phyloP scores from a whole-genome alignment of 345 rosid genomes.

The Camelina laxa region DNA sequence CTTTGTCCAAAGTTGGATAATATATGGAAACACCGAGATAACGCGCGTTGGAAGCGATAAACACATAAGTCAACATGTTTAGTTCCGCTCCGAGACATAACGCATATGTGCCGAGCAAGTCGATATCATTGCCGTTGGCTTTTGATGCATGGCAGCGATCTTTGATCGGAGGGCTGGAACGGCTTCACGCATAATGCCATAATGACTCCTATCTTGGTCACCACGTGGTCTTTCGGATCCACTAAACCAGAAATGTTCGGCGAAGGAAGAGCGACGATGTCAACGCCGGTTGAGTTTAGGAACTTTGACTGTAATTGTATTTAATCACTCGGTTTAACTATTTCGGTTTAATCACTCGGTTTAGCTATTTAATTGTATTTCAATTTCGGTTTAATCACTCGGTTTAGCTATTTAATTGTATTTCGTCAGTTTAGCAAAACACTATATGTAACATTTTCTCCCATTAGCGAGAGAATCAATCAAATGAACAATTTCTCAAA shows the following conservation, averaged over 20 bases:
- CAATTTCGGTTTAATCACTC: too few species aligned
- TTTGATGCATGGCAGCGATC: slow-evolving; percentile 46
- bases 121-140: slow-evolving; percentile 56
- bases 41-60: slow-evolving; percentile 61
- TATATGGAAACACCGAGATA: slow-evolving; percentile 53
- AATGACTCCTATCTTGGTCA: slow-evolving; percentile 43
- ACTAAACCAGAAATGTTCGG: slow-evolving; percentile 43
- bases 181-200: slow-evolving; percentile 51
- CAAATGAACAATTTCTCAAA: too few species aligned
- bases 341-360: too few species aligned
- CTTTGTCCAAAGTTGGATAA: slow-evolving; percentile 45
- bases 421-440: too few species aligned
- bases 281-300: slow-evolving; percentile 32
- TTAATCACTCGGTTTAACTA: too few species aligned
- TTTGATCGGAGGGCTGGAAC: slow-evolving; percentile 54
- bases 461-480: too few species aligned
- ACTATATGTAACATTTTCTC: too few species aligned
- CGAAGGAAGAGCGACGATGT: slow-evolving; percentile 49
- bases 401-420: too few species aligned
- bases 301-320: slow-evolving; percentile 36
- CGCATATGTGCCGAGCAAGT: slow-evolving; percentile 61
- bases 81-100: slow-evolving; percentile 54
- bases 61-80: slow-evolving; percentile 55
- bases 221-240: slow-evolving; percentile 41
- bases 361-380: too few species aligned